phyloP scores from a whole-genome alignment of 495 filamentous ascomycete genomes.

The Talaromyces borbonicus region DNA sequence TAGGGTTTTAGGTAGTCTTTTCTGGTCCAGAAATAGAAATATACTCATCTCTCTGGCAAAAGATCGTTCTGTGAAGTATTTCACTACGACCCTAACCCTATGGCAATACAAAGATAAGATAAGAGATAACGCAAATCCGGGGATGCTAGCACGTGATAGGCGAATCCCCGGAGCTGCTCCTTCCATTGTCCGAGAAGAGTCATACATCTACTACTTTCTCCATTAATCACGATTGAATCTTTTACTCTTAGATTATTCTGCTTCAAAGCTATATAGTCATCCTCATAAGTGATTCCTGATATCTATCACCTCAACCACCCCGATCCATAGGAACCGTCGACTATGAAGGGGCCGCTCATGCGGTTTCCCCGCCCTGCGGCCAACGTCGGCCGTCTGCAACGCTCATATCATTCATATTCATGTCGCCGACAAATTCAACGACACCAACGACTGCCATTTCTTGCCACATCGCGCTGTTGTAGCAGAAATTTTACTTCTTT shows the following conservation, averaged over 20 bases:
- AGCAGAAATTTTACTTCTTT: slow-evolving; percentile 23
- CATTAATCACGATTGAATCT: no score
- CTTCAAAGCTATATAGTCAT: no score
- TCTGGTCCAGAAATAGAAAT: no score
- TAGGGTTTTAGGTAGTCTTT: not conserved
- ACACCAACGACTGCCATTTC: not conserved
- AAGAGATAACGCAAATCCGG: not conserved
- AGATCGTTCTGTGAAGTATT: no score
- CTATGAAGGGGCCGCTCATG: slow-evolving; percentile 4
- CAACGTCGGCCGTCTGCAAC: slow-evolving; percentile 1
- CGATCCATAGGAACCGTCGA: not conserved
- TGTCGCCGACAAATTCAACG: not conserved
- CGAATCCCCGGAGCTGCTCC: not conserved
- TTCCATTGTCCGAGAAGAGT: not conserved
- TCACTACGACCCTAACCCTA: not conserved
- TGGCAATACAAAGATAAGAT: not conserved
- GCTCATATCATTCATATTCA: not conserved
- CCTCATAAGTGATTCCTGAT: no score
- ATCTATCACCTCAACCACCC: no score
- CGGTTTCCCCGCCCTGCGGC: slow-evolving; percentile 6
- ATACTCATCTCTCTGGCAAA: no score
- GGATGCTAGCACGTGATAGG: slow-evolving; percentile 1
- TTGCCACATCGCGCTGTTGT: not conserved
- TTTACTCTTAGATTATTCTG: no score
- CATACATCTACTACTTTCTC: not conserved